A percentile compares a stretch with the other conserved stretches of the same genome.
These are phyloP conservation scores for Xylaria sp. DNA, from an alignment of 2,329 filamentous ascomycete genomes.

Conservation along the genomic window DNA sequence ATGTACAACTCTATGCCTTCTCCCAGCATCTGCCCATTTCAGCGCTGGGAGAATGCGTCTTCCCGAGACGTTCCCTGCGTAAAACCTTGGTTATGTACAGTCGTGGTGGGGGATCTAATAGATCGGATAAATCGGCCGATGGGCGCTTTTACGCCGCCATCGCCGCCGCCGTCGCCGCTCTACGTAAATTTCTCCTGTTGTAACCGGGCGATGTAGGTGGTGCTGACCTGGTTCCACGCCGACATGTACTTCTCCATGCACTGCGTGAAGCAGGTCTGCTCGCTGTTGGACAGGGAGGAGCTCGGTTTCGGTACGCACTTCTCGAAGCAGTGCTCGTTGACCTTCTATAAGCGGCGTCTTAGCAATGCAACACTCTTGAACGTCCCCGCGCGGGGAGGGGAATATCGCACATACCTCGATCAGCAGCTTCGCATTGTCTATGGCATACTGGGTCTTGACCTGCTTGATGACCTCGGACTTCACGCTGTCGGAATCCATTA, in stretches of 20 bases:
- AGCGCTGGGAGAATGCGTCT: not conserved
- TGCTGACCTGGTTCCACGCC: constrained; percentile 75
- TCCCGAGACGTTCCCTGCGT: not conserved
- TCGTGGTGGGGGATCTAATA: not conserved
- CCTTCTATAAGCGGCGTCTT: constrained; percentile 56
- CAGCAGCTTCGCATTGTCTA: constrained; percentile 69
- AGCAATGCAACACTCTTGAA: not conserved
- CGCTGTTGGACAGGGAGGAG: constrained; percentile 65
- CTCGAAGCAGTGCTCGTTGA: constrained; percentile 81
- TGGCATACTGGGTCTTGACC: constrained; percentile 64
- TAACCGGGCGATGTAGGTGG: constrained; percentile 65
- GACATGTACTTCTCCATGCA: constrained; percentile 88
- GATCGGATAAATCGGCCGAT: not conserved
- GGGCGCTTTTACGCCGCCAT: too few species aligned
- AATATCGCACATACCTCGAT: constrained; percentile 60
- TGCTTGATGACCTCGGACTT: constrained; percentile 68
- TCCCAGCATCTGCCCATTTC: not conserved
- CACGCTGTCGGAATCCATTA: constrained; percentile 61
- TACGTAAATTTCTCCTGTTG: constrained; percentile 54
- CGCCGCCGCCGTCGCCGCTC: too few species aligned
- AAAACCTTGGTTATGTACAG: not conserved
- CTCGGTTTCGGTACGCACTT: constrained; percentile 75
- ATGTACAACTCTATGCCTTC: constrained; percentile 32
- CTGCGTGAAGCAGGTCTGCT: constrained; percentile 70
- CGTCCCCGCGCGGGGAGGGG: not conserved